Conservation (phyloP, 1,139 yeast species). For the Taphrina pruni region DNA sequence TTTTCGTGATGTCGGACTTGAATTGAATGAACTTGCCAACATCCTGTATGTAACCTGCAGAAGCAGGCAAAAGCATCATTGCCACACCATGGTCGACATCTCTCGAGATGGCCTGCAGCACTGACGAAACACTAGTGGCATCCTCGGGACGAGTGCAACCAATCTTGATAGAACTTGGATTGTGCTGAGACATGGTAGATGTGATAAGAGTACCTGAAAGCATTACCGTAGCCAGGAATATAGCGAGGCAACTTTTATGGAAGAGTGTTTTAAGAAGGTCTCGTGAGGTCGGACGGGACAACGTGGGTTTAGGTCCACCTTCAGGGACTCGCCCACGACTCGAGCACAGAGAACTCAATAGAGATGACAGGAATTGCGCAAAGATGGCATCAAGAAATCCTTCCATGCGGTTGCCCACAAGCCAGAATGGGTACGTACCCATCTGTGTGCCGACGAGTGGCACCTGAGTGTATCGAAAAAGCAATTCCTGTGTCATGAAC, state of each 20-base stretch:
- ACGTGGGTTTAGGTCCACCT: neutral
- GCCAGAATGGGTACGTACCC: neutral
- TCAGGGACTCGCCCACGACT: neutral
- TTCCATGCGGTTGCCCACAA: constrained; percentile 4
- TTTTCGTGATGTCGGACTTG: neutral
- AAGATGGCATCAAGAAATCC: constrained; percentile 6
- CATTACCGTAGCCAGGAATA: neutral
- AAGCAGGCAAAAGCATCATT: constrained; percentile 5
- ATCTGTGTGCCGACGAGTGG: neutral
- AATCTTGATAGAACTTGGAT: neutral
- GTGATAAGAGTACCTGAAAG: neutral
- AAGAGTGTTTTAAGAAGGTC: neutral
- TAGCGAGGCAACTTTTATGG: neutral
- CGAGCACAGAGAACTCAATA: neutral
- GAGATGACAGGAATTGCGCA: neutral
- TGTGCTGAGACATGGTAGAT: neutral
- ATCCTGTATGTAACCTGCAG: constrained; percentile 2
- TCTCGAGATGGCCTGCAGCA: neutral
- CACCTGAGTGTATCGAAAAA: neutral
- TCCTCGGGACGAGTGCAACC: constrained; percentile 7
- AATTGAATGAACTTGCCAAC: neutral
- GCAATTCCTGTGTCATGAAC: neutral
- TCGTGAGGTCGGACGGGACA: neutral
- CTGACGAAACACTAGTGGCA: neutral
- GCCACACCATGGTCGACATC: neutral